Evolutionary conservation across 192 early-diverging fungal genomes (phyloP).

Genomic region (Coemansia biformis): DNA sequence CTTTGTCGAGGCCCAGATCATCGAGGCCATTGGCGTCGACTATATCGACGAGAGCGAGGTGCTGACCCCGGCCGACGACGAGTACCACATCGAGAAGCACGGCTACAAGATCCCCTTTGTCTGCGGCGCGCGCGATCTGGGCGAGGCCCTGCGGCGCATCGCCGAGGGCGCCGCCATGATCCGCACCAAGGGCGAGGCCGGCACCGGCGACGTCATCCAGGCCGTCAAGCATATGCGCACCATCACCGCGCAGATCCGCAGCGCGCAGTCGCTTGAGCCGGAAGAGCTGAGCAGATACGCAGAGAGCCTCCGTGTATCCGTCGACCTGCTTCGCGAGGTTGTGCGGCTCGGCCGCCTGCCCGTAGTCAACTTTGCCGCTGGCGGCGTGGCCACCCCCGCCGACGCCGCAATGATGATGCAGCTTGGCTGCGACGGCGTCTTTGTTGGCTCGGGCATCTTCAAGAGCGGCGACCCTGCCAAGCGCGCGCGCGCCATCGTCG

Average conservation of each 20-base stretch:
- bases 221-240: conserved; percentile 95
- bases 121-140: conserved; percentile 94
- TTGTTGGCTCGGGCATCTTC: conserved; percentile 98
- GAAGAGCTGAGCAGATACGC: conserved; percentile 93
- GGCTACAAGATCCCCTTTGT: conserved; percentile 91
- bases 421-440: conserved; percentile 95
- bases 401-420: conserved; percentile 99
- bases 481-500: conserved; percentile 90
- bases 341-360: conserved; percentile 84
- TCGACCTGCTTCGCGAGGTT: conserved; percentile 84
- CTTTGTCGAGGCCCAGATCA: conserved; percentile 97
- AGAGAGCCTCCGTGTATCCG: conserved; percentile 92
- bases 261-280: conserved; percentile 75
- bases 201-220: conserved; percentile 97
- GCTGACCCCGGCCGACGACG: conserved; percentile 91
- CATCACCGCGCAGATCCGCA: conserved; percentile 79
- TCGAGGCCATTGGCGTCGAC: conserved; percentile 85
- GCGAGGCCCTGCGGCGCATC: conserved; percentile 94
- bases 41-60: conserved; percentile 99
- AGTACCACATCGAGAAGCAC: conserved; percentile 94
- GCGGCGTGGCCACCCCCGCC: conserved; percentile 94
- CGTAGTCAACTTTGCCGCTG: conserved; percentile 98
- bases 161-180: conserved; percentile 97
- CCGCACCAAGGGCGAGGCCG: conserved; percentile 97
- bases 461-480: conserved; percentile 89